Base-by-base conservation (phyloP, 2,329 filamentous ascomycete species). In the Calcarisporium arbuscula region DNA sequence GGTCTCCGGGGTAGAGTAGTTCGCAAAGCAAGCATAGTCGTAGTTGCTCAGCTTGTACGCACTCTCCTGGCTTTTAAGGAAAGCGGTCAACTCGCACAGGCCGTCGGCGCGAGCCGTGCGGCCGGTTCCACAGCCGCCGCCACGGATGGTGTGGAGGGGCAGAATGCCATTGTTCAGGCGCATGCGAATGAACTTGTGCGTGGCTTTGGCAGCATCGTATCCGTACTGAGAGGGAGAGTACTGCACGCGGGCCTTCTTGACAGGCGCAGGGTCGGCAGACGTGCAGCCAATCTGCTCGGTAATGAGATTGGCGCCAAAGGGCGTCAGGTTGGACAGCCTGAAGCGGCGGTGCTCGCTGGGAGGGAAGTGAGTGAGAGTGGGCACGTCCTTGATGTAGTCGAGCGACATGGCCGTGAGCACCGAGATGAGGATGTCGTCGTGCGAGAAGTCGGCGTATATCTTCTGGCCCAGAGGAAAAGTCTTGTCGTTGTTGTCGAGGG, bases 401-500 rank as follows among this genome's bases (percentile, higher is more conserved):
- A 77, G 43, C 10, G 66, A 69, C 51, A 76, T 61, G 4, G 72
- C 70, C 3, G 42, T 43, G 11, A 45, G 35, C 11, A 32, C 40
- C 19, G 42, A 43, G 27, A 73, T 74, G 74, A 92, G 84, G 51
- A 83, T 80, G 52, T 88, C 90, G 53, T 92, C 85, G 57, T 92
- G 85, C 38, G 78, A 82, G 54, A 92, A 92, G 58, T 92, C 85
- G 1, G 84, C 85, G 49, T 87, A 92, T 1, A 90, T 61, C 6
- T 61, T 58, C 18, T 61, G 57, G 36, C 67, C 67, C 0, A 89
- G 61, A 0, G 85, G 85, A 52, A 92, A 92, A 0, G 80, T 85
- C 4, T 54, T 51, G 2, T 68, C 57, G 43, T 76, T 64, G 8
- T 60, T 59, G 55, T 89, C 82, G 0, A 90, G 69, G 0, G 85